A percentile compares a stretch with the other conserved stretches of the same genome.
phyloP scores from a whole-genome alignment of 1,284 basidiomycete genomes.

The Microbotryum saponariae region DNA sequence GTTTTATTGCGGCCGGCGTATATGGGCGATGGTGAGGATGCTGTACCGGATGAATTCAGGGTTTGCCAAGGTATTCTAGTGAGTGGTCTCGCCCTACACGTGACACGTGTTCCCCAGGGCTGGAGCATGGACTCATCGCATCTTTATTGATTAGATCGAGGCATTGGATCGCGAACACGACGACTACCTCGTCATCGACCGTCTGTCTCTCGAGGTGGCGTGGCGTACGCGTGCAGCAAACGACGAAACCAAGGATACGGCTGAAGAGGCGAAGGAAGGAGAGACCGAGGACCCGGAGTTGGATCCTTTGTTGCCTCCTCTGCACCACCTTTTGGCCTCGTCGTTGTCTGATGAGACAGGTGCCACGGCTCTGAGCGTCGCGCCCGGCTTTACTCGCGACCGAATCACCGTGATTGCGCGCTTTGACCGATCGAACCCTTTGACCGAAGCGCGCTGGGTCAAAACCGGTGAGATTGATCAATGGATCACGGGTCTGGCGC shows the following conservation, averaged over 20 bases:
- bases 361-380: constrained; percentile 2
- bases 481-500: constrained; percentile 77
- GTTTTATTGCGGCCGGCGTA: constrained; percentile 49
- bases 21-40: constrained; percentile 40
- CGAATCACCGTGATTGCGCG: constrained; percentile 46
- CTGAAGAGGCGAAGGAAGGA: neutral
- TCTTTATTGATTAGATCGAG: constrained; percentile 53
- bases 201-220: constrained; percentile 25
- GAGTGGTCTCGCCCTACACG: constrained; percentile 36
- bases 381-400: constrained; percentile 2
- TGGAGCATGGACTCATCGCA: too few species aligned
- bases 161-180: constrained; percentile 57
- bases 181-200: constrained; percentile 34
- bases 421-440: constrained; percentile 74
- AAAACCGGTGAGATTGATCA: constrained; percentile 87
- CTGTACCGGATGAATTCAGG: constrained; percentile 49
- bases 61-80: constrained; percentile 62
- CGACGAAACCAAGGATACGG: neutral
- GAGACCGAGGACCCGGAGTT: neutral
- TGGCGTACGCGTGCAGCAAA: constrained; percentile 16
- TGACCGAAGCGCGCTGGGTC: constrained; percentile 93
- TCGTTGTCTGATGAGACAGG: neutral
- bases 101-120: too few species aligned
- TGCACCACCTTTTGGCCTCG: constrained; percentile 30
- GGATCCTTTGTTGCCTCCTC: constrained; percentile 34